Conservation (phyloP, 1,284 basidiomycete species). For the Bondarzewia mesenterica region DNA sequence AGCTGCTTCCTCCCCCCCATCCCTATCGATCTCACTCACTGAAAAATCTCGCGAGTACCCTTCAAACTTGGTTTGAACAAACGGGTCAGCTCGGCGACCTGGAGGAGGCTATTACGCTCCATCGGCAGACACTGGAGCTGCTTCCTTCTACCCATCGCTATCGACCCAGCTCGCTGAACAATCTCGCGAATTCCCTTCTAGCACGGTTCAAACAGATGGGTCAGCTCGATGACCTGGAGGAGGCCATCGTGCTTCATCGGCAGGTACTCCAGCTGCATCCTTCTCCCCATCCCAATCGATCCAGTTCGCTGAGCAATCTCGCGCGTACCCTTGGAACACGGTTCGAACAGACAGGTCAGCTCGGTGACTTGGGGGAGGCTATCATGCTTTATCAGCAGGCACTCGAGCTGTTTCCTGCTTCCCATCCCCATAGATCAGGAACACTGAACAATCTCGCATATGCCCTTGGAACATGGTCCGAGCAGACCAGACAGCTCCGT, state of each 20-base stretch:
- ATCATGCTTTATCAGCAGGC: constrained; percentile 20
- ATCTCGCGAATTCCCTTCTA: constrained; percentile 22
- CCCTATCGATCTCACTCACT: not conserved
- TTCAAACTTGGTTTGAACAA: not conserved
- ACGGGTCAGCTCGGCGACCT: not conserved
- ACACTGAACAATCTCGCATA: not conserved
- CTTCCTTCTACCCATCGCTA: not conserved
- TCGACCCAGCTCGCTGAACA: constrained; percentile 16
- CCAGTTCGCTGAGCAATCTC: constrained; percentile 18
- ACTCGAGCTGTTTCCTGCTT: constrained; percentile 3
- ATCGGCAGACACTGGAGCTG: not conserved
- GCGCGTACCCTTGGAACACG: constrained; percentile 20
- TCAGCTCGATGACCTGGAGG: constrained; percentile 21
- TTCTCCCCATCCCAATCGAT: constrained; percentile 13
- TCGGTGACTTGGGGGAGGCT: constrained; percentile 24
- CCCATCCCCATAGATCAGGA: not conserved
- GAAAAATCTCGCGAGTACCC: not conserved
- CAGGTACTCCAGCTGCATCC: constrained; percentile 16
- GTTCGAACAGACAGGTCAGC: constrained; percentile 16
- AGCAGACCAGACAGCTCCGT: not conserved
- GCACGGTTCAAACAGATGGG: constrained; percentile 19
- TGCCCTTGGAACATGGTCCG: not conserved
- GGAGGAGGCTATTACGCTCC: not conserved
- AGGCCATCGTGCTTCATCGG: constrained; percentile 20
- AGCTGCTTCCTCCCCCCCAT: not conserved